A percentile compares a stretch with the other conserved stretches of the same genome.
Evolutionary conservation across 75 land plant genomes (phyloP).

Genomic region (Cunninghamia lanceolata): DNA sequence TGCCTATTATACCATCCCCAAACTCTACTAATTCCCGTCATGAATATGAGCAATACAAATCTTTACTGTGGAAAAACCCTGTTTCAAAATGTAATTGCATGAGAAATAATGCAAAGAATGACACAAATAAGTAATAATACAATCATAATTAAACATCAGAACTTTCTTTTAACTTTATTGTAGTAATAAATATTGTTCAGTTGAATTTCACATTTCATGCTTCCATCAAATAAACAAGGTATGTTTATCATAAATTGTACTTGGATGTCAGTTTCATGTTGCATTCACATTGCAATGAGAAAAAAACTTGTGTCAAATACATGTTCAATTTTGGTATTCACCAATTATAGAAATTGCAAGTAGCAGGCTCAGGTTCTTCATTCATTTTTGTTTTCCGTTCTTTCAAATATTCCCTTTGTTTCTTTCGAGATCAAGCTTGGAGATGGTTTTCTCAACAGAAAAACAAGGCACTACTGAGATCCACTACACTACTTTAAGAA

Average conservation of each 20-base stretch:
- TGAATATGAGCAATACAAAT: not conserved
- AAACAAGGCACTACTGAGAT: not conserved
- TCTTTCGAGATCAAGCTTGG: not conserved
- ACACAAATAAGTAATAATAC: not conserved
- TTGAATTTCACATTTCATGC: not conserved
- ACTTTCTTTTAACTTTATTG: too few species aligned
- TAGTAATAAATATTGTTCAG: too few species aligned
- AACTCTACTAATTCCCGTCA: not conserved
- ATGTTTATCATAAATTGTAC: not conserved
- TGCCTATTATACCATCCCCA: not conserved
- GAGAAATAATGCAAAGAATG: not conserved
- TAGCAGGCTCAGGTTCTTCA: not conserved
- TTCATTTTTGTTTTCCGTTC: not conserved
- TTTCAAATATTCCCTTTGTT: not conserved
- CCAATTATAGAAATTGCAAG: not conserved
- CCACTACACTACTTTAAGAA: not conserved
- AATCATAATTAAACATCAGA: not conserved
- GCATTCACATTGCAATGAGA: not conserved
- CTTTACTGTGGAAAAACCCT: not conserved
- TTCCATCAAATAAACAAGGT: not conserved
- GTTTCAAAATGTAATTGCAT: not conserved
- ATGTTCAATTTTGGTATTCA: not conserved
- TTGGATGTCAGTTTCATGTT: not conserved
- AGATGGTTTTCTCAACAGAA: not conserved
- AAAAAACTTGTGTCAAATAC: not conserved